These are phyloP conservation scores for Acacia acuminata DNA, from an alignment of 306 rosid species.

Conservation along the genomic window DNA sequence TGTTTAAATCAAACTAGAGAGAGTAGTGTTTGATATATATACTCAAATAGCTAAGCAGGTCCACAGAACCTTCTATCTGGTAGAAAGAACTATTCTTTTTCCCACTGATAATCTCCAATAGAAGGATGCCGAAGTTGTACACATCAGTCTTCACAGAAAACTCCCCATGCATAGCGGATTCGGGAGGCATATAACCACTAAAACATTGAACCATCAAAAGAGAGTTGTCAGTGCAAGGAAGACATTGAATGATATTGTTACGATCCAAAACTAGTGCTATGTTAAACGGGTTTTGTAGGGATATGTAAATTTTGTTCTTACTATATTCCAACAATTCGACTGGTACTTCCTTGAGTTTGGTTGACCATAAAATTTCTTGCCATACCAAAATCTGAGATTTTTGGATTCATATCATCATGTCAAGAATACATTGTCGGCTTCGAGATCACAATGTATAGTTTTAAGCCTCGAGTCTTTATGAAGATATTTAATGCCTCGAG, in stretches of 20 bases:
- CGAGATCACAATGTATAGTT: slow-evolving; percentile 62
- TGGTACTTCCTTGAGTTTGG: slow-evolving; percentile 19
- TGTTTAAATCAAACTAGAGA: not conserved
- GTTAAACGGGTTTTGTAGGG: too few relatives aligned
- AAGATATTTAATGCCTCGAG: slow-evolving; percentile 53
- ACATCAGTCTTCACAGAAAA: not conserved
- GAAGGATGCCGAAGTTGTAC: not conserved
- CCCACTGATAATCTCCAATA: slow-evolving; percentile 37
- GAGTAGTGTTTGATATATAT: not conserved
- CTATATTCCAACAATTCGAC: slow-evolving; percentile 38
- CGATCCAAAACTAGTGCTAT: not conserved
- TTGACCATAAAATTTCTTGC: slow-evolving; percentile 26
- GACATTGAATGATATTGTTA: too few relatives aligned
- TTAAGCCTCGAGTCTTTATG: slow-evolving; percentile 58
- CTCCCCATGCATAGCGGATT: not conserved
- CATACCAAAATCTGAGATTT: slow-evolving; percentile 48
- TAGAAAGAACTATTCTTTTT: slow-evolving; percentile 35
- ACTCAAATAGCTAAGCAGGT: slow-evolving; percentile 40
- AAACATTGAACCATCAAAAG: not conserved
- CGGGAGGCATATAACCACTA: not conserved
- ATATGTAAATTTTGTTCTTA: slow-evolving; percentile 25
- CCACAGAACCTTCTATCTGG: slow-evolving; percentile 14
- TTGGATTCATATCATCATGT: slow-evolving; percentile 31
- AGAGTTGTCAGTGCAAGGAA: not conserved
- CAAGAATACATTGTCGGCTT: slow-evolving; percentile 44